Conservation (phyloP, 441 rosid genomes). For the Aleurites moluccanus region DNA sequence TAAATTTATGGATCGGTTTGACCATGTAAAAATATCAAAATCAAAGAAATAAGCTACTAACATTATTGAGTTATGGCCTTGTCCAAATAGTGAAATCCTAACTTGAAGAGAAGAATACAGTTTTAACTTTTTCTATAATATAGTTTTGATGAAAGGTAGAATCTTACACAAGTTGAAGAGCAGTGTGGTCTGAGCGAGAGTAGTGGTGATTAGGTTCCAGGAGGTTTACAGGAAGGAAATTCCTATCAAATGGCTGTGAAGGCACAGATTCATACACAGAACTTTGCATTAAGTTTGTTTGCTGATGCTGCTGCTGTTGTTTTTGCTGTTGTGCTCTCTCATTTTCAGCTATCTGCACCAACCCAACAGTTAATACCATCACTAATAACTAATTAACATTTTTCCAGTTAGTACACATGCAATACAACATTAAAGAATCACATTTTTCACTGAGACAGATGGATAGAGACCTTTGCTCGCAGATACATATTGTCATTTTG, state of each 20-base stretch:
- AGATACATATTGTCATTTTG: slow-evolving; percentile 80
- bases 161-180: slow-evolving; percentile 79
- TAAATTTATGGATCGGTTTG: no score
- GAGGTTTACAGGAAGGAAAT: slow-evolving; percentile 62
- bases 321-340: slow-evolving; percentile 45
- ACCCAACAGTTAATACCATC: background rate
- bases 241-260: slow-evolving; percentile 50
- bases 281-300: slow-evolving; percentile 46
- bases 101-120: no score
- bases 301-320: slow-evolving; percentile 42
- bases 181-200: slow-evolving; percentile 55
- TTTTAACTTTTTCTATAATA: background rate
- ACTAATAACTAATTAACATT: background rate
- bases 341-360: slow-evolving; percentile 60
- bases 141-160: slow-evolving; percentile 3
- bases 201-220: slow-evolving; percentile 62
- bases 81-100: background rate
- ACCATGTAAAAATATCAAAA: no score
- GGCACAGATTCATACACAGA: slow-evolving; percentile 42
- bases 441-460: background rate
- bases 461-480: slow-evolving; percentile 53
- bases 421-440: background rate
- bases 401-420: background rate
- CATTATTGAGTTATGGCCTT: no score
- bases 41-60: no score